Conservation (phyloP, 2,329 filamentous ascomycete species). For the Penicillium brevicompactum region DNA sequence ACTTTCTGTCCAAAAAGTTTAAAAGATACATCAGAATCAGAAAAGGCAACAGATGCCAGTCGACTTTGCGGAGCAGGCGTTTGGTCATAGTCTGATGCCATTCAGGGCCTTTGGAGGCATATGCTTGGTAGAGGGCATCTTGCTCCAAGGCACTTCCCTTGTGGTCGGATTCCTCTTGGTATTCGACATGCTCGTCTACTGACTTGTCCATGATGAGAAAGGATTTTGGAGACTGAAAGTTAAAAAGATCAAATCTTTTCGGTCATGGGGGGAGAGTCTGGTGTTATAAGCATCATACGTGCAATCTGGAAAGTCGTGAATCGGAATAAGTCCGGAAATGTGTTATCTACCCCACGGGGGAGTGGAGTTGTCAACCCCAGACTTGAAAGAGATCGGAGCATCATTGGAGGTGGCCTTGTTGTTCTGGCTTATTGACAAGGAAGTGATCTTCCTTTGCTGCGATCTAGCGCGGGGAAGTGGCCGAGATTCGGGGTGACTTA, state of each 20-base stretch:
- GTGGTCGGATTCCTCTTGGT: neutral
- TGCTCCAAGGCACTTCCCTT: constrained; percentile 17
- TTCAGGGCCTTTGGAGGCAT: constrained; percentile 27
- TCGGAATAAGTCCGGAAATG: neutral
- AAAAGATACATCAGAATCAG: constrained; percentile 35
- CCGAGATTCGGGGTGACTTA: neutral
- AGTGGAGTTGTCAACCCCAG: neutral
- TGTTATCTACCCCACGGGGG: neutral
- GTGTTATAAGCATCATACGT: neutral
- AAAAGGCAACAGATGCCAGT: constrained; percentile 31
- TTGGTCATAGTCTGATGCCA: constrained; percentile 30
- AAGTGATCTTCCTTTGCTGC: neutral
- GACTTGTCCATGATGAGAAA: neutral
- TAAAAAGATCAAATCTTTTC: neutral
- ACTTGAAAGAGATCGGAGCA: neutral
- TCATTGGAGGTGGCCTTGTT: neutral
- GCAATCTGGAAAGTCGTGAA: neutral
- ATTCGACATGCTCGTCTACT: neutral
- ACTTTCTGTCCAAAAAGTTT: constrained; percentile 37
- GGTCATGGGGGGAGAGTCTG: neutral
- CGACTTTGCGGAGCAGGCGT: constrained; percentile 30
- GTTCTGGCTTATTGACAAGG: neutral
- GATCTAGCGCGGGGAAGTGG: neutral
- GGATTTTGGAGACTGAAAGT: no score
- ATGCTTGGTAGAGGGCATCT: constrained; percentile 30